phyloP scores from a whole-genome alignment of 805 yeast genomes.

The Barnettozyma sucrosica region DNA sequence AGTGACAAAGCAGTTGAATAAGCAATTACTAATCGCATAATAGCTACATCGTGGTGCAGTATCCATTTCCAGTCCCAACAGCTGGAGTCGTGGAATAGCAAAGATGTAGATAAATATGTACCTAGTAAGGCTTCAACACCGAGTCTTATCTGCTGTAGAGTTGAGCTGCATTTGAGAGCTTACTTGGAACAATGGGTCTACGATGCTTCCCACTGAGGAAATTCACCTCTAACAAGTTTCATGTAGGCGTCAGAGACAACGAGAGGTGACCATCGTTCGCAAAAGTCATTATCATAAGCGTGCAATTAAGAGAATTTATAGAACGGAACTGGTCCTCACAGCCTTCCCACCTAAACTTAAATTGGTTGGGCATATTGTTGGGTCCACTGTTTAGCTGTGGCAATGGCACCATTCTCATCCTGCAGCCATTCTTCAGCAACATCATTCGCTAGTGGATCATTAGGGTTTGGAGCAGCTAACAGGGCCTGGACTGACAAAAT shows the following conservation, averaged over 20 bases:
- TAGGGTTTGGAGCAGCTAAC: slow-evolving; percentile 94
- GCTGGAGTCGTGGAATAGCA: no score
- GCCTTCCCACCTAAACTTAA: not conserved
- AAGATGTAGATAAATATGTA: no score
- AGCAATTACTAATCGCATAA: not conserved
- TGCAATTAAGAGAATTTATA: not conserved
- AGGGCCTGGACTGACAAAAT: slow-evolving; percentile 88
- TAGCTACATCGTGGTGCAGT: no score
- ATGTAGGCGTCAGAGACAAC: no score
- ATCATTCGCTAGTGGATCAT: slow-evolving; percentile 96
- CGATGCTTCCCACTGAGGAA: no score
- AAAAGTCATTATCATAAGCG: not conserved
- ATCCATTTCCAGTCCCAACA: no score
- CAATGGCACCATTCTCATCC: slow-evolving; percentile 73
- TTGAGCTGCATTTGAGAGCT: no score
- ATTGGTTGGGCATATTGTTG: slow-evolving; percentile 25
- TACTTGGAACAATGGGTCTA: no score
- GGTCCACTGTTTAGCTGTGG: slow-evolving; percentile 58
- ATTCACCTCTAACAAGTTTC: not conserved
- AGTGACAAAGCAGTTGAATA: no score
- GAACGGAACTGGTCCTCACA: not conserved
- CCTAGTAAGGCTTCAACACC: no score
- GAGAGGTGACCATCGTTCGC: not conserved
- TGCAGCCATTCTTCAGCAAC: slow-evolving; percentile 96
- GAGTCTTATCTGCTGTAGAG: no score